These are phyloP conservation scores for Zea mays DNA, from an alignment of 176 grass and related monocot species.

Conservation along the genomic window Zm-B73-REFERENCE-NAM-5.0 NC_050103.1:153952501-153953000, in stretches of 20 bases:
- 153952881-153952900: background rate
- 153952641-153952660: background rate
- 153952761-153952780: background rate
- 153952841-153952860: background rate
- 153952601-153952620: background rate
- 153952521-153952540: background rate
- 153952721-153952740: conserved; percentile 62
- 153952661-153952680: conserved; percentile 84
- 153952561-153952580: conserved; percentile 13
- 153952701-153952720: conserved; percentile 99
- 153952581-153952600: background rate
- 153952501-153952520: background rate
- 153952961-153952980: background rate
- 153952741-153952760: conserved; percentile 16
- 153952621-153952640: conserved; percentile 3
- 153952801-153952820: background rate
- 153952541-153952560: background rate
- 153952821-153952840: background rate
- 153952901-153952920: background rate
- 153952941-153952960: background rate
- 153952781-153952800: background rate
- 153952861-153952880: background rate
- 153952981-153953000: background rate
- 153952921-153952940: background rate
- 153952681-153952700: conserved; percentile 99